phyloP scores from a whole-genome alignment of 2,329 filamentous ascomycete genomes.

The Alternaria arbusti region DNA sequence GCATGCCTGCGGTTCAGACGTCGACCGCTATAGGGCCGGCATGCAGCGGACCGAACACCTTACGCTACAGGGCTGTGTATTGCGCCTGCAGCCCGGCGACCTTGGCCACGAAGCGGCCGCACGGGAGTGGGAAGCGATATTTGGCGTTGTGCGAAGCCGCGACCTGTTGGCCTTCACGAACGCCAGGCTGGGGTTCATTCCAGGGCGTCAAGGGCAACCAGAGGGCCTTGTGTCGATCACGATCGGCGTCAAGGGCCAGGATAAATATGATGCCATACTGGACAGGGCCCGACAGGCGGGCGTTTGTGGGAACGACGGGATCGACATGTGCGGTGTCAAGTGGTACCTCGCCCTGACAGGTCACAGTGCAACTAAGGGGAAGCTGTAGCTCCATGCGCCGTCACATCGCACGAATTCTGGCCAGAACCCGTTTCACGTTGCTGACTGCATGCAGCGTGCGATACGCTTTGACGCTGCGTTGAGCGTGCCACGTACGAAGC shows the following conservation, averaged over 20 bases:
- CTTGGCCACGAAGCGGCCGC: conserved; percentile 45
- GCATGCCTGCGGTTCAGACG: conserved; percentile 52
- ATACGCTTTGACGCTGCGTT: neutral
- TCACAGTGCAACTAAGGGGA: conserved; percentile 17
- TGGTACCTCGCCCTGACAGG: conserved; percentile 46
- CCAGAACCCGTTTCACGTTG: neutral
- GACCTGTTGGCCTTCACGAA: conserved; percentile 49
- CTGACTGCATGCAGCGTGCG: neutral
- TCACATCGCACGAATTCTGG: neutral
- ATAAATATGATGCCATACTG: conserved; percentile 41
- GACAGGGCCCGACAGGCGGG: conserved; percentile 40
- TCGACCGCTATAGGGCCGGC: conserved; percentile 40
- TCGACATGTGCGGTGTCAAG: conserved; percentile 49
- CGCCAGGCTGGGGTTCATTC: conserved; percentile 46
- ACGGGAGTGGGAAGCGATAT: conserved; percentile 51
- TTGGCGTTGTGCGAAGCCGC: conserved; percentile 50
- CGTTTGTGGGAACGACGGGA: conserved; percentile 39
- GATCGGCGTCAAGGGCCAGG: conserved; percentile 47
- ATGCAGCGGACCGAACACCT: conserved; percentile 50
- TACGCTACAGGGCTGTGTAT: conserved; percentile 43
- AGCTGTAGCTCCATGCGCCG: conserved; percentile 24
- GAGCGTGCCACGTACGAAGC: conserved; percentile 6
- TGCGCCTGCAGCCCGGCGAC: conserved; percentile 49
- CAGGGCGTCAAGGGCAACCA: conserved; percentile 36
- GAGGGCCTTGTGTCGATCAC: conserved; percentile 51